Conservation (phyloP, 176 grass and related monocot species). For the Oryza nivara region DNA sequence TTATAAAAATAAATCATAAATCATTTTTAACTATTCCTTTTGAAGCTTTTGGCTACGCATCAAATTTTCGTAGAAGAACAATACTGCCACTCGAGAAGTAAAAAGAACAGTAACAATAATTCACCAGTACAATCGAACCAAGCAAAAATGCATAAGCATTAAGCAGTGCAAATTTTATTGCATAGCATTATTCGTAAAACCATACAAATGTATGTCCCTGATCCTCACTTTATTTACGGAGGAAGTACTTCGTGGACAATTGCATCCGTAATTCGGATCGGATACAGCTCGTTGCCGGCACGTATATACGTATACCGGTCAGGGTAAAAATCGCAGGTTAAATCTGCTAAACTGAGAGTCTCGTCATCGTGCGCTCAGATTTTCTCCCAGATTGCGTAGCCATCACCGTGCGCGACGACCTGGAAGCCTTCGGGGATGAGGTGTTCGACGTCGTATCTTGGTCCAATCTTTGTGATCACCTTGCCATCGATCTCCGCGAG, state of each 20-base stretch:
- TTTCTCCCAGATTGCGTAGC: constrained; percentile 72
- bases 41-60: too few species aligned
- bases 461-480: constrained; percentile 62
- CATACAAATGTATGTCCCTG: not conserved
- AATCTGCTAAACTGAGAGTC: not conserved
- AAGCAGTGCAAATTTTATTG: not conserved
- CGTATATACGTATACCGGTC: not conserved
- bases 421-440: constrained; percentile 56
- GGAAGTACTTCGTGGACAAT: not conserved
- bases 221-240: constrained; percentile 1
- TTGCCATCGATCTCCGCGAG: constrained; percentile 69
- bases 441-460: constrained; percentile 41
- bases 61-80: too few species aligned
- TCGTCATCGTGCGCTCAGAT: constrained; percentile 1
- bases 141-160: not conserved
- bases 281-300: not conserved
- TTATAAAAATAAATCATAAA: too few species aligned
- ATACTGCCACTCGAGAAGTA: too few species aligned
- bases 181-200: not conserved
- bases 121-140: not conserved
- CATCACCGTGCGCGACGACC: constrained; percentile 47
- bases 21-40: too few species aligned
- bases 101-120: too few species aligned
- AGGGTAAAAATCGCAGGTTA: not conserved
- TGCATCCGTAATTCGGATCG: not conserved